A percentile compares a stretch with the other conserved stretches of the same genome.
phyloP scores from a whole-genome alignment of 2,329 filamentous ascomycete species.

The Colletotrichum spaethianum region DNA sequence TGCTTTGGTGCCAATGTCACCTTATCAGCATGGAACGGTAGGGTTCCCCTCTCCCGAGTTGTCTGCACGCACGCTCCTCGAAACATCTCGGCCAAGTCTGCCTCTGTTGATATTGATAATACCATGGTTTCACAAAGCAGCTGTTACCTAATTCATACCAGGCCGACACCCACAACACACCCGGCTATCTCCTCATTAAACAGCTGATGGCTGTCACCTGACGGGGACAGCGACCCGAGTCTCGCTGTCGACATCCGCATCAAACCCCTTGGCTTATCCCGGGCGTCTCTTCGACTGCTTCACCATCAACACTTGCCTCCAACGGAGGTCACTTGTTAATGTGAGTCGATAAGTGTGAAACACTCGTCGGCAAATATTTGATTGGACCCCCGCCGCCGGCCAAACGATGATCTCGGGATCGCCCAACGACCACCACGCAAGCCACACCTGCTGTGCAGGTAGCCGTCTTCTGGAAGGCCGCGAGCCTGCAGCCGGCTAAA shows the following conservation, averaged over 20 bases:
- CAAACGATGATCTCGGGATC: conserved; percentile 28
- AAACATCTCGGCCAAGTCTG: conserved; percentile 18
- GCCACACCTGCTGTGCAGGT: conserved; percentile 1
- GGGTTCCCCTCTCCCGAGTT: neutral
- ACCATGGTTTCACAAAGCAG: neutral
- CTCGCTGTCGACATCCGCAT: neutral
- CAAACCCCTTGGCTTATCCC: neutral
- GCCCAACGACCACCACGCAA: neutral
- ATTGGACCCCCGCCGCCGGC: conserved; percentile 24
- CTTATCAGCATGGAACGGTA: conserved; percentile 17
- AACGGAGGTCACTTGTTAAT: conserved; percentile 5
- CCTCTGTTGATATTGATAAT: neutral
- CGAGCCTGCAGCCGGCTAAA: conserved; percentile 28
- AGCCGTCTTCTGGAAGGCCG: conserved; percentile 29
- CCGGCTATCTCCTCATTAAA: conserved; percentile 15
- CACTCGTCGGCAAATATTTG: conserved; percentile 27
- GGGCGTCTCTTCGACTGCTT: neutral
- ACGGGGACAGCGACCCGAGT: neutral
- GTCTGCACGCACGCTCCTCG: neutral
- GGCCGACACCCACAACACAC: conserved; percentile 12
- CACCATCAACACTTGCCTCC: neutral
- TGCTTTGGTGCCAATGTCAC: conserved; percentile 29
- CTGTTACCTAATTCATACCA: conserved; percentile 18
- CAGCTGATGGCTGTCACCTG: conserved; percentile 4
- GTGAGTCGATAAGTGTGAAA: conserved; percentile 18